Evolutionary conservation across 768 basidiomycete genomes (phyloP).

Genomic region (Tricholoma hemisulphureum): DNA sequence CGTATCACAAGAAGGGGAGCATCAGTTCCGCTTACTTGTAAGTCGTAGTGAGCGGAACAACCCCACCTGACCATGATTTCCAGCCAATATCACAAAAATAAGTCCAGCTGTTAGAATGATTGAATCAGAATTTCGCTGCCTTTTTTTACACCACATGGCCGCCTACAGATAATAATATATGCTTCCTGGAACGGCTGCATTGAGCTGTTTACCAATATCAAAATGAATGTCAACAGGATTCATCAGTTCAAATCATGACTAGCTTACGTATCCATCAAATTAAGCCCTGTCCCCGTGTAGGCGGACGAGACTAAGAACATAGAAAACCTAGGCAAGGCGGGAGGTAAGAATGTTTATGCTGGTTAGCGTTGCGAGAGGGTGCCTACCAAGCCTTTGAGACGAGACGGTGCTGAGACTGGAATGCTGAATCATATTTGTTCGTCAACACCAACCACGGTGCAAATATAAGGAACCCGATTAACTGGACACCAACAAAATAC

Average conservation of each 20-base stretch:
- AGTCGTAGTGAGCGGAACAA: neutral
- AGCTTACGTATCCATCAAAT: constrained; percentile 56
- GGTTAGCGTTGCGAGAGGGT: neutral
- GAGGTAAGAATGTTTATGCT: neutral
- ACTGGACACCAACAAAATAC: constrained; percentile 65
- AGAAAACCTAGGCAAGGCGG: constrained; percentile 33
- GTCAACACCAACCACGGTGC: constrained; percentile 57
- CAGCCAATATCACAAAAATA: constrained; percentile 66
- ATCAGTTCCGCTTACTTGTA: neutral
- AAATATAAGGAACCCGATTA: constrained; percentile 56
- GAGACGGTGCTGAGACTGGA: constrained; percentile 44
- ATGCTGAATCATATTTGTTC: constrained; percentile 47
- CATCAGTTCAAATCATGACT: neutral
- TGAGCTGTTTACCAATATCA: constrained; percentile 32
- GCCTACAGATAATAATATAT: constrained; percentile 59
- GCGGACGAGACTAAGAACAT: constrained; percentile 45
- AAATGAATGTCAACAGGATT: neutral
- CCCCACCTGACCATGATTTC: constrained; percentile 76
- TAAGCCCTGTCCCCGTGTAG: constrained; percentile 69
- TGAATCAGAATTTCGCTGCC: neutral
- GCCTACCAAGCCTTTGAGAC: constrained; percentile 59
- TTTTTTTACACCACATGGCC: neutral
- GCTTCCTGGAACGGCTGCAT: constrained; percentile 73
- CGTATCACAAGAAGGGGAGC: neutral
- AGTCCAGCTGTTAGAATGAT: constrained; percentile 39